phyloP scores from a whole-genome alignment of 2,329 filamentous ascomycete genomes.

The Epichloe gansuensis region DNA sequence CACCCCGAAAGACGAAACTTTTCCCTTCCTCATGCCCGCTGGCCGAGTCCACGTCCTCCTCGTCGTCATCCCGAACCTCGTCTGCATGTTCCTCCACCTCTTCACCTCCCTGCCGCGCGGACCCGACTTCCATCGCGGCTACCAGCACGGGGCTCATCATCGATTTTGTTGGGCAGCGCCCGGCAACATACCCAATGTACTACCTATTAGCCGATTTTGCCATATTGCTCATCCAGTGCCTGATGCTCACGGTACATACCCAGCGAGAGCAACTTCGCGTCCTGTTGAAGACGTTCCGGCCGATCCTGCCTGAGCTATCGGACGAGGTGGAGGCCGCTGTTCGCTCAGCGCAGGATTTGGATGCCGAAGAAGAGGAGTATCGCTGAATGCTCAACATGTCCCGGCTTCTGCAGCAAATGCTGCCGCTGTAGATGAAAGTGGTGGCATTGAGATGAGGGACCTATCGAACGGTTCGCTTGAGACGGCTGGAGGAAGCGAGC shows the following conservation, averaged over 20 bases:
- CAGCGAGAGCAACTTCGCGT: constrained; percentile 46
- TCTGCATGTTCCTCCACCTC: constrained; percentile 50
- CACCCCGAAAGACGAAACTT: constrained; percentile 47
- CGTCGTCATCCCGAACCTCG: constrained; percentile 43
- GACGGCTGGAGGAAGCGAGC: constrained; percentile 13
- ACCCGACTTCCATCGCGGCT: constrained; percentile 50
- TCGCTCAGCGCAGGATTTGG: constrained; percentile 35
- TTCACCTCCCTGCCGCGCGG: constrained; percentile 42
- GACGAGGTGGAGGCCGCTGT: constrained; percentile 14
- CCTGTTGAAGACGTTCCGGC: constrained; percentile 28
- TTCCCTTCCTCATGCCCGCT: constrained; percentile 43
- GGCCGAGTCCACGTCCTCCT: constrained; percentile 44
- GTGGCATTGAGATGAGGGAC: constrained; percentile 35
- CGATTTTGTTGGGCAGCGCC: constrained; percentile 56
- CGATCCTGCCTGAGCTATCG: constrained; percentile 18
- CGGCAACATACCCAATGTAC: constrained; percentile 43
- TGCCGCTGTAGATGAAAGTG: constrained; percentile 20
- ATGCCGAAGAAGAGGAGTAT: constrained; percentile 42
- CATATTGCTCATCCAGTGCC: constrained; percentile 45
- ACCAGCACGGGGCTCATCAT: constrained; percentile 54
- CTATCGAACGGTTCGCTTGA: constrained; percentile 10
- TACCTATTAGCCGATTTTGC: constrained; percentile 44
- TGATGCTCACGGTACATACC: constrained; percentile 52
- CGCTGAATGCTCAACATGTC: constrained; percentile 7
- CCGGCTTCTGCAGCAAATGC: constrained; percentile 20